Base-by-base conservation (phyloP, 768 basidiomycete genomes). In the Clitopilus passeckerianus region DNA sequence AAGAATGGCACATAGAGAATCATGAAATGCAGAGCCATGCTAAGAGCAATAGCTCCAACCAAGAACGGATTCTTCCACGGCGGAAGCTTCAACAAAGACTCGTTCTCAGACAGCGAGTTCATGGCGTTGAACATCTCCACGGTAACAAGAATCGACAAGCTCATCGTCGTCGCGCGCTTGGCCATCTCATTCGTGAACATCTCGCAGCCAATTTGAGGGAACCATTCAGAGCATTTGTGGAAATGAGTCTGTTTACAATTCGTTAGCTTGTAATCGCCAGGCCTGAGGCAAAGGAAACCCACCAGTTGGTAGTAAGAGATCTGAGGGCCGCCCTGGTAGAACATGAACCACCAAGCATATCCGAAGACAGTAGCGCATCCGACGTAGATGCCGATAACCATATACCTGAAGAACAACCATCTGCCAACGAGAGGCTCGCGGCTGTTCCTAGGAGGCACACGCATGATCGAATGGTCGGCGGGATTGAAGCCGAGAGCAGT, bases 261-360 rank as follows among this genome's bases (percentile, higher is more conserved):
- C n/a, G 15, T 9, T 16, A 61, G 52, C 14, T 27, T 12, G 14
- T 16, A 6, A 33, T 55, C 30, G 24, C 16, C 14, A n/a, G 5
- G 14, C 9, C 33, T 6, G 58, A 54, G 57, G 56, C 54, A 22
- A 43, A 50, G 34, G 54, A 16, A 24, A 81, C 91, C 68, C 66
- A 97, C 95, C 62, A 99, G 77, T 74, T 99, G 93, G 68, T 92
- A 79, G 80, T 91, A 98, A 2, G 91, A 81, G 67, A 99, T 98
- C 68, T 95, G 93, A 5, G 96, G 96, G 0, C 96, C 96, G 52
- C 83, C 89, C 15, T 81, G 67, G 72, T 98, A 98, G 72, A 87
- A 90, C 67, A 96, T 78, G 77, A 99, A 99, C 96, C 96, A 98
- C 96, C 96, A 99, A 0, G 94, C 96, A 68, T 99, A 99, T 53